Evolutionary conservation across 1,284 basidiomycete species (phyloP).

Genomic region (Volvariella surrecta): DNA sequence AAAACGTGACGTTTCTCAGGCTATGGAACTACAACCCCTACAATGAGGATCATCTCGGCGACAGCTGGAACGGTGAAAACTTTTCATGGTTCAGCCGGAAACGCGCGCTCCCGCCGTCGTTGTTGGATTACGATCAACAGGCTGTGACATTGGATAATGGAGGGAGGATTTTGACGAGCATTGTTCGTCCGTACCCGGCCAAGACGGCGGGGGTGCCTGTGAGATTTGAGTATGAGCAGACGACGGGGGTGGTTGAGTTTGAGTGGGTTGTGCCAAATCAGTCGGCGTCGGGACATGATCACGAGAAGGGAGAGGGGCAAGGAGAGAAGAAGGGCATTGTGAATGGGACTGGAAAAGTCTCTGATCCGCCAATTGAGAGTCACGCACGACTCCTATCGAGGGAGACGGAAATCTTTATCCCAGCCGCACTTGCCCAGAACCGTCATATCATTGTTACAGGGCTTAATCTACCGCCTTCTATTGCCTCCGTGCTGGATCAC

Average conservation of each 20-base stretch:
- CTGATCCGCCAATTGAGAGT: conserved; percentile 27
- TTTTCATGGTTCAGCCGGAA: conserved; percentile 85
- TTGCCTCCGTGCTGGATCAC: too few species aligned
- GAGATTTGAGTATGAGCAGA: conserved; percentile 64
- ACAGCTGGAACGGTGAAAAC: conserved; percentile 95
- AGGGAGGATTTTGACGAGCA: conserved; percentile 64
- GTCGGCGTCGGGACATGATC: not conserved
- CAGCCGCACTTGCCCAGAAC: conserved; percentile 48
- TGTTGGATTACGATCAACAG: conserved; percentile 46
- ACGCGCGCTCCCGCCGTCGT: conserved; percentile 42
- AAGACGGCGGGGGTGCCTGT: conserved; percentile 71
- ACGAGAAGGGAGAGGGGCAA: not conserved
- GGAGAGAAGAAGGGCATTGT: too few species aligned
- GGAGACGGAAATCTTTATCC: conserved; percentile 79
- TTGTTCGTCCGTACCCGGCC: conserved; percentile 76
- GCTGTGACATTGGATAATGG: conserved; percentile 71
- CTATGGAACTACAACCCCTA: conserved; percentile 94
- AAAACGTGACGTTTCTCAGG: too few species aligned
- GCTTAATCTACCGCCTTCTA: conserved; percentile 16
- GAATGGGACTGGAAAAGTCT: conserved; percentile 11
- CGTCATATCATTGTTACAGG: conserved; percentile 51
- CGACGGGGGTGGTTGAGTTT: conserved; percentile 51
- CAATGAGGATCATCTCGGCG: conserved; percentile 75
- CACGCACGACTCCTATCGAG: conserved; percentile 34
- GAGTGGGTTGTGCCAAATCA: conserved; percentile 44